Evolutionary conservation across 2,329 filamentous ascomycete genomes (phyloP).

Genomic region (Aspergillus tamarii): DNA sequence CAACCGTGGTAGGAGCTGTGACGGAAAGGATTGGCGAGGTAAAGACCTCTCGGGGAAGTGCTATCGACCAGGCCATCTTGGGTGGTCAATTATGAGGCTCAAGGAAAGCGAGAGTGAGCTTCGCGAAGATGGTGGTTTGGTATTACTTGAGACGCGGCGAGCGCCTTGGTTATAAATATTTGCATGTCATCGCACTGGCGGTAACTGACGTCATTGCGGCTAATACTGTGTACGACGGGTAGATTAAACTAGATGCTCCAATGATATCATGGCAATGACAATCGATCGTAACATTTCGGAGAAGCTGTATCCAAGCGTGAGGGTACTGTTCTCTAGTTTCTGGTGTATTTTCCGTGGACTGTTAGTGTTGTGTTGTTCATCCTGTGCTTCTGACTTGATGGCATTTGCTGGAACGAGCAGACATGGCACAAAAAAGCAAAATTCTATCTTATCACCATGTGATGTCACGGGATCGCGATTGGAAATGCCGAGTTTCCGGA

Average conservation of each 20-base stretch:
- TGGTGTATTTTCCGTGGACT: no score
- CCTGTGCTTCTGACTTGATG: neutral
- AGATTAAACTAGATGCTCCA: neutral
- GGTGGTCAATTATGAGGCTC: neutral
- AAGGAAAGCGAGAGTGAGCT: neutral
- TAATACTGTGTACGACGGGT: neutral
- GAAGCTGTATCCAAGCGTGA: neutral
- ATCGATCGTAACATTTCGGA: neutral
- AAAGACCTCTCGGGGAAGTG: slow-evolving; percentile 34
- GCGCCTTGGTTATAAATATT: neutral
- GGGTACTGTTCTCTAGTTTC: neutral
- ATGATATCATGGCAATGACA: neutral
- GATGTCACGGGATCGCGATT: neutral
- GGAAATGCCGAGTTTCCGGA: neutral
- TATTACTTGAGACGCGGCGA: neutral
- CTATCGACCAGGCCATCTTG: slow-evolving; percentile 35
- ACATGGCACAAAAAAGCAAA: neutral
- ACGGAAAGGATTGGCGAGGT: slow-evolving; percentile 35
- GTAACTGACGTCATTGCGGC: neutral
- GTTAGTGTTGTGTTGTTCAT: no score
- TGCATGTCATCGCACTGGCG: neutral
- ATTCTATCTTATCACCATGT: neutral
- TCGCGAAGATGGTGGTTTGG: neutral
- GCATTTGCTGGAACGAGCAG: neutral
- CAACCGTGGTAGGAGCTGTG: slow-evolving; percentile 30